Base-by-base conservation (phyloP, 805 yeast genomes). In the Candida sonorensis region DNA sequence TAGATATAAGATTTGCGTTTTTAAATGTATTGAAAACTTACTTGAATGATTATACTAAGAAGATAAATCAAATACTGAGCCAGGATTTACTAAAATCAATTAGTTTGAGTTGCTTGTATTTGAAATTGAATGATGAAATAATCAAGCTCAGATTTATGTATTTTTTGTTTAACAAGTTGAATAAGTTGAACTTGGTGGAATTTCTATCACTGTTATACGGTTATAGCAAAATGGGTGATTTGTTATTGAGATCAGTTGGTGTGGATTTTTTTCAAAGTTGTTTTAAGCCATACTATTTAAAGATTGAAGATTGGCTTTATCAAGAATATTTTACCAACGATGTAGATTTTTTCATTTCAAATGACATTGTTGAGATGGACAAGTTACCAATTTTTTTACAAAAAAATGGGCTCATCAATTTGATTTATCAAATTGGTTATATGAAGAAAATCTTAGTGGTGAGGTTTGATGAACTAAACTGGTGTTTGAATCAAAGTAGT, bases 401-500 rank as follows among this genome's bases (percentile, higher is more conserved):
- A 42, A 42, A 5, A 51, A 54, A n/a, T n/a, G n/a, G n/a, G n/a
- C n/a, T n/a, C 76, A 4, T 46, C 55, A 16, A n/a, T n/a, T 62
- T 67, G 36, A 66, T 78, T 5, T 75, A 62, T 42, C 76, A 79
- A 31, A 75, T 81, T 13, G 98, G 98, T 0, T 77, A 80, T 40
- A 71, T 83, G 6, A n/a, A n/a, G n/a, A n/a, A n/a, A n/a, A n/a
- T n/a, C n/a, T n/a, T n/a, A n/a, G n/a, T n/a, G n/a, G n/a, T n/a
- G n/a, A n/a, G n/a, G n/a, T n/a, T n/a, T n/a, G n/a, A n/a, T n/a
- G n/a, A n/a, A n/a, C n/a, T n/a, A n/a, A n/a, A n/a, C n/a, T n/a
- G n/a, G n/a, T n/a, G n/a, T n/a, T n/a, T n/a, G n/a, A n/a, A n/a
- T n/a, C n/a, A n/a, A n/a, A n/a, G n/a, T n/a, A n/a, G n/a, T n/a